These are phyloP conservation scores for Botrytis deweyae DNA, from an alignment of 2,329 filamentous ascomycete genomes.

Conservation along the genomic window DNA sequence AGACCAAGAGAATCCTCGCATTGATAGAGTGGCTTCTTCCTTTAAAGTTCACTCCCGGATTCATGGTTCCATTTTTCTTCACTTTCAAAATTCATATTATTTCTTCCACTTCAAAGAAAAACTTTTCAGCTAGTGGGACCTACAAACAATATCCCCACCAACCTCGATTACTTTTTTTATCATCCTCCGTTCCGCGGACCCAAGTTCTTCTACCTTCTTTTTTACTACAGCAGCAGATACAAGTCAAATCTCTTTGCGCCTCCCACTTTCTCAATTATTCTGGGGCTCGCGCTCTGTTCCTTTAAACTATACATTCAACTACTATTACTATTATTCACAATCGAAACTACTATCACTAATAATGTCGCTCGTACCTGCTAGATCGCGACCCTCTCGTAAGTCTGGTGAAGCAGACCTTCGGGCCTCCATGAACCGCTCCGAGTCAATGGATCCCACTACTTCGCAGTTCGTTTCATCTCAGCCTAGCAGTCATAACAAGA, in stretches of 20 bases:
- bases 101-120: conserved; percentile 8
- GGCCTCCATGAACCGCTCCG: background rate
- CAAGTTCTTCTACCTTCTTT: background rate
- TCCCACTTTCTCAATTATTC: background rate
- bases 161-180: background rate
- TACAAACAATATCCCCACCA: conserved; percentile 1
- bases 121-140: background rate
- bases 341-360: conserved; percentile 9
- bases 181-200: background rate
- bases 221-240: background rate
- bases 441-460: conserved; percentile 8
- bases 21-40: background rate
- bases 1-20: background rate
- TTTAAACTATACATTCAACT: conserved; percentile 1
- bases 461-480: conserved; percentile 5
- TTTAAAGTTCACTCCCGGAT: background rate
- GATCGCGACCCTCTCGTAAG: conserved; percentile 5
- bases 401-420: conserved; percentile 10
- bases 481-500: background rate
- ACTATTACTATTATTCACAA: conserved; percentile 1
- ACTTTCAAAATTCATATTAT: conserved; percentile 5
- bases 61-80: background rate
- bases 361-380: conserved; percentile 13
- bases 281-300: background rate
- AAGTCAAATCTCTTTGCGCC: background rate